A percentile compares a stretch with the other conserved stretches of the same genome.
Conservation (phyloP, 768 basidiomycete genomes). For the Cytidiella melzeri region DNA sequence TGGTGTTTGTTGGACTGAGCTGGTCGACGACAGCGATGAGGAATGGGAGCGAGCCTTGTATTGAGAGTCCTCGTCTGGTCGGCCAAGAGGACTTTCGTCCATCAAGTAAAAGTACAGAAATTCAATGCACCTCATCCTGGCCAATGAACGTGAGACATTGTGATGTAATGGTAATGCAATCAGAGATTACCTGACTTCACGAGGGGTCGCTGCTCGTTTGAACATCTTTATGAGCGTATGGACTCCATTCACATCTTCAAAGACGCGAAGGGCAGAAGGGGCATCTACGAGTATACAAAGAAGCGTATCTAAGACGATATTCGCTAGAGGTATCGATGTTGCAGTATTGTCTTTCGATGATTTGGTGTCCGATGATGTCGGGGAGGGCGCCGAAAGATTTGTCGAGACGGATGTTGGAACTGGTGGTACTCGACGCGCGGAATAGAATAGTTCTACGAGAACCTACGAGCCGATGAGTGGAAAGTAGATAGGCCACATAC, state of each 20-base stretch:
- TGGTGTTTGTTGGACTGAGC: conserved; percentile 22
- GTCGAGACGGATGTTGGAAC: conserved; percentile 15
- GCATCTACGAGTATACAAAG: conserved; percentile 89
- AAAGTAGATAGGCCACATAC: background rate
- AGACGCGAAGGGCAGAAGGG: conserved; percentile 61
- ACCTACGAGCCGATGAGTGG: conserved; percentile 38
- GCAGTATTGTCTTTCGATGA: background rate
- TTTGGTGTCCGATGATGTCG: background rate
- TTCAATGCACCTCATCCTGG: conserved; percentile 93
- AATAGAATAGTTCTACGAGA: conserved; percentile 63
- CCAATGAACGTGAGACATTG: background rate
- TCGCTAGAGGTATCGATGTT: conserved; percentile 43
- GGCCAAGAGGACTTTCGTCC: conserved; percentile 52
- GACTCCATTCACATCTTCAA: conserved; percentile 74
- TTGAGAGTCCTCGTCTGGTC: conserved; percentile 13
- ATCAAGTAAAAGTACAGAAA: conserved; percentile 93
- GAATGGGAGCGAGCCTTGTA: conserved; percentile 29
- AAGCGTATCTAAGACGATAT: conserved; percentile 74
- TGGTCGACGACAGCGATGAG: too few relatives aligned
- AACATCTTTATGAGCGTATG: conserved; percentile 82
- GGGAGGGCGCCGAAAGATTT: background rate
- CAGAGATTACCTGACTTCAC: conserved; percentile 66
- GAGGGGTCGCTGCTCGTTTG: conserved; percentile 79
- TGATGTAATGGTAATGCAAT: background rate
- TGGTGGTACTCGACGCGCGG: conserved; percentile 56